Conservation (phyloP, 805 yeast species). For the Wickerhamomyces xylosicus region DNA sequence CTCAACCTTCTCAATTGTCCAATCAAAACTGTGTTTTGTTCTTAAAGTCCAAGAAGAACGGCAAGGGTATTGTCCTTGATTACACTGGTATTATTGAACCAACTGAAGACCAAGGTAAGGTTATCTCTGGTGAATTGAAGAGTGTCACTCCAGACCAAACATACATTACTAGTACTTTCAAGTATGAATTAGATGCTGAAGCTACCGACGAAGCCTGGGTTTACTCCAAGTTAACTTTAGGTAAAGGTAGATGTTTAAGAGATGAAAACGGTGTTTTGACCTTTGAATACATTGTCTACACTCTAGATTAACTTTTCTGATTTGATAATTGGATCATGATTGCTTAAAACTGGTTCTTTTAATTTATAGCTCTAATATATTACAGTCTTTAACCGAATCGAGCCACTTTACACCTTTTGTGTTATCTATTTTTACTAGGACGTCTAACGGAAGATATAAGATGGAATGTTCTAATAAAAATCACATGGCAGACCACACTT, state of each 20-base stretch:
- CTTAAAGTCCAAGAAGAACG: slow-evolving; percentile 31
- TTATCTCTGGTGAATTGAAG: slow-evolving; percentile 23
- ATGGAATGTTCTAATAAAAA: too few relatives aligned
- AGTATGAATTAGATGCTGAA: slow-evolving; percentile 29
- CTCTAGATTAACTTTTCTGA: slow-evolving; percentile 7
- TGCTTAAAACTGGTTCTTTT: too few relatives aligned
- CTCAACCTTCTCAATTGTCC: slow-evolving; percentile 18
- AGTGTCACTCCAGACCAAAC: slow-evolving; percentile 32
- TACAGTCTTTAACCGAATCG: too few relatives aligned
- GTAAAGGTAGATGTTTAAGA: slow-evolving; percentile 50
- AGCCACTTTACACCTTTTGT: too few relatives aligned
- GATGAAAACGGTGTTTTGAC: slow-evolving; percentile 31
- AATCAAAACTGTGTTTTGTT: slow-evolving; percentile 41
- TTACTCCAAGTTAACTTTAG: slow-evolving; percentile 35
- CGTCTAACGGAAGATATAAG: too few relatives aligned
- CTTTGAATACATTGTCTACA: slow-evolving; percentile 45
- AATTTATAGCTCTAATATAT: too few relatives aligned
- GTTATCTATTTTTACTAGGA: too few relatives aligned
- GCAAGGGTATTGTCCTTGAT: slow-evolving; percentile 29
- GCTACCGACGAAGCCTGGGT: slow-evolving; percentile 43
- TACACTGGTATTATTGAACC: slow-evolving; percentile 41
- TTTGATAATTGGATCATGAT: too few relatives aligned
- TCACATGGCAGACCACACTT: too few relatives aligned
- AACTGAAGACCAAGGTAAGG: slow-evolving; percentile 24
- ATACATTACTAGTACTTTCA: slow-evolving; percentile 39